phyloP scores from a whole-genome alignment of 495 filamentous ascomycete species.

The Talaromyces adpressus region DNA sequence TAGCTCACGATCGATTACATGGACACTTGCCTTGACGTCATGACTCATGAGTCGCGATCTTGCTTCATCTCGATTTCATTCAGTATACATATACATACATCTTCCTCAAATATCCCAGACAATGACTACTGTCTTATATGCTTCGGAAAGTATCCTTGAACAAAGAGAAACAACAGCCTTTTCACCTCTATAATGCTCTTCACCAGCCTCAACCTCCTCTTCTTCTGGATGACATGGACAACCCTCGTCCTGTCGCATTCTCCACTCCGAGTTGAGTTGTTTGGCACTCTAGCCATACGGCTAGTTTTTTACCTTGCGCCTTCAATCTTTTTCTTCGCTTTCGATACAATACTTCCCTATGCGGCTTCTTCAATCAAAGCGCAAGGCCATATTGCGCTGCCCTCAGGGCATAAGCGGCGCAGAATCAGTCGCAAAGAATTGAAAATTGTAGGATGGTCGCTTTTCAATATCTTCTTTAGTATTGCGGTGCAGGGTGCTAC shows the following conservation, averaged over 20 bases:
- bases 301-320: conserved; percentile 67
- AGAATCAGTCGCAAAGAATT: conserved; percentile 24
- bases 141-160: neutral
- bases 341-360: conserved; percentile 64
- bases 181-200: conserved; percentile 42
- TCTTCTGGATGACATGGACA: conserved; percentile 88
- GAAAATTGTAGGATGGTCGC: conserved; percentile 43
- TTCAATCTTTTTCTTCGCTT: conserved; percentile 62
- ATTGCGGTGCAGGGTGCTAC: conserved; percentile 48
- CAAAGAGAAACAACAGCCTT: neutral
- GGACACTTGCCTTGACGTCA: neutral
- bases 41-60: neutral
- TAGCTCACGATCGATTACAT: neutral
- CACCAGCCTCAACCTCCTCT: conserved; percentile 74
- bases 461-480: conserved; percentile 60
- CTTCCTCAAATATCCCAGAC: neutral
- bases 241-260: conserved; percentile 73
- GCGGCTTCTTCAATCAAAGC: conserved; percentile 62
- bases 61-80: neutral
- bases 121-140: neutral
- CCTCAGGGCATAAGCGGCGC: conserved; percentile 44
- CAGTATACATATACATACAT: neutral
- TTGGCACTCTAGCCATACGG: conserved; percentile 61
- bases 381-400: conserved; percentile 57
- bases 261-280: conserved; percentile 67